Evolutionary conservation across 2,329 filamentous ascomycete species (phyloP).

Genomic region (Zymoseptoria brevis): DNA sequence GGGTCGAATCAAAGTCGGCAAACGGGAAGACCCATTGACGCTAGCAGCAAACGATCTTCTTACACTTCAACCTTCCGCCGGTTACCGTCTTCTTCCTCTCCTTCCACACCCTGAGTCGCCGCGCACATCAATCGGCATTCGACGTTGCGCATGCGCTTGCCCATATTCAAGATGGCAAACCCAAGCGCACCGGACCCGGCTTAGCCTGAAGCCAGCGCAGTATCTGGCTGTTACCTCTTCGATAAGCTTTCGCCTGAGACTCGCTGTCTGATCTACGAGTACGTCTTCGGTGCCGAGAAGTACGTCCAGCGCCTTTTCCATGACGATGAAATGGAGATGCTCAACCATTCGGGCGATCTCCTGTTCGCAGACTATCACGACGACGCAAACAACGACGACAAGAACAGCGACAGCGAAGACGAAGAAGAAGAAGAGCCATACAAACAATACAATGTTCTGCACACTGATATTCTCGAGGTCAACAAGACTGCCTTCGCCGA

Average conservation of each 20-base stretch:
- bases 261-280: constrained; percentile 2
- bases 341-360: not conserved
- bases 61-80: not conserved
- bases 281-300: constrained; percentile 1
- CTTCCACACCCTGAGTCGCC: not conserved
- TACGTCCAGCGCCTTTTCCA: not conserved
- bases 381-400: not conserved
- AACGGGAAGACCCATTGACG: not conserved
- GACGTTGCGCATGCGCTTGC: not conserved
- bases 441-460: not conserved
- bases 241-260: constrained; percentile 4
- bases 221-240: not conserved
- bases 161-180: not conserved
- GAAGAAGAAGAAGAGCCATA: not conserved
- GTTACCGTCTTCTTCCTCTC: not conserved
- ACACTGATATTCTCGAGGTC: constrained; percentile 3
- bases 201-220: not conserved
- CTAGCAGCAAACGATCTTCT: not conserved
- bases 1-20: not conserved
- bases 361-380: not conserved
- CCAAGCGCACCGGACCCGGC: not conserved
- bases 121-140: not conserved
- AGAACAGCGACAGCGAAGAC: not conserved
- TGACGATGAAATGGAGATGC: not conserved
- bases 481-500: constrained; percentile 8